Evolutionary conservation across 2,329 filamentous ascomycete species (phyloP), one percentile per base, ranked within the genome.

Genomic region (Colletotrichum viniferum): DNA sequence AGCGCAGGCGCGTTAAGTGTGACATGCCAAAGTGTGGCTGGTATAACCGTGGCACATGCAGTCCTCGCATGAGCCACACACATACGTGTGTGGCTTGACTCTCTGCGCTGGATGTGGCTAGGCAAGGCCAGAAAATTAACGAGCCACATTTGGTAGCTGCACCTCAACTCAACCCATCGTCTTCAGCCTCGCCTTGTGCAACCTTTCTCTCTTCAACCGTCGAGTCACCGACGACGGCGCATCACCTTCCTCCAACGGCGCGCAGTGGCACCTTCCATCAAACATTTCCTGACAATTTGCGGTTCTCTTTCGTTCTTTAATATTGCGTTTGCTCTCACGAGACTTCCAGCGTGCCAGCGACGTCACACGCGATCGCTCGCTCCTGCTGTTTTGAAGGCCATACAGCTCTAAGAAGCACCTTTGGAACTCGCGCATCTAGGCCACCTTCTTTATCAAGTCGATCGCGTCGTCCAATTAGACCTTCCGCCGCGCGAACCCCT

Each of bases 121-220:
- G 7, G 43, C 63, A 58, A 68, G 73, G 63, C 65, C 72, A 68
- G 56, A 69, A 64, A 73, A 64, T 63, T 48, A 58, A 71, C 61
- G 64, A 60, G 73, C 69, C 69, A 73, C 71, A 55, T 65, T 76
- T 70, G 73, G 75, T n/a, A 32, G 21, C 28, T n/a, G 32, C 77
- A 62, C 48, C 56, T 65, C 34, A 65, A 34, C 70, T 36, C 56
- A 38, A 52, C n/a, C 43, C n/a, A 30, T 34, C 66, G 66, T 61
- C 63, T 69, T 77, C 76, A 77, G 76, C 76, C 76, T 77, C 63
- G 76, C 58, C 68, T 73, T 66, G 73, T 48, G 65, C 73, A 73
- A 73, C 65, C 62, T 77, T 64, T 73, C 66, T 66, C 66, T 58
- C 65, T 36, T 52, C 52, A 69, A 48, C 71, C 71, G 61, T 71